Percentiles rank a stretch among this genome's conserved stretches.
phyloP scores from a whole-genome alignment of 805 yeast species.

The Spathaspora gorwiae region DNA sequence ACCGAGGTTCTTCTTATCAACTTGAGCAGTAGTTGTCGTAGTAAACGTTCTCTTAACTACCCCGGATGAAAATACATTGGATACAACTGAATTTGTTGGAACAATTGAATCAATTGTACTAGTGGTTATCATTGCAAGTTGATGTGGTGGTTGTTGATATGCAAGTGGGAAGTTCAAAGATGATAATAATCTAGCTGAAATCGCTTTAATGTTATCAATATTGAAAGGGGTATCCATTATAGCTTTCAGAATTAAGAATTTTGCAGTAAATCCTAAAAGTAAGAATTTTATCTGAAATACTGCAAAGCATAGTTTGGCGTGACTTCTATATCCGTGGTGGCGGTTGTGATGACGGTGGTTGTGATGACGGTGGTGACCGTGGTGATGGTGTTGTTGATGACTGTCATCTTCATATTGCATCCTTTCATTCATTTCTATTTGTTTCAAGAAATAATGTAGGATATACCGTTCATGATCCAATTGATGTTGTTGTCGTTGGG shows the following conservation, averaged over 20 bases:
- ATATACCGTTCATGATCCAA: constrained; percentile 7
- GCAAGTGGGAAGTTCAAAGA: constrained; percentile 1
- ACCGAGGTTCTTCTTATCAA: not conserved
- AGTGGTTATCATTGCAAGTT: not conserved
- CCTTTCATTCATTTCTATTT: constrained; percentile 5
- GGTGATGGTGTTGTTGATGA: not conserved
- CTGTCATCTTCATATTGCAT: not conserved
- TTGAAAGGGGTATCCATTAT: not conserved
- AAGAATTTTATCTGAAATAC: not conserved
- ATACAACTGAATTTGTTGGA: not conserved
- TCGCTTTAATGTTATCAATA: constrained; percentile 3
- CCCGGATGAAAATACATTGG: not conserved
- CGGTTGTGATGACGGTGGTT: not conserved
- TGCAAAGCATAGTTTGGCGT: not conserved
- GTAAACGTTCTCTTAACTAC: constrained; percentile 2
- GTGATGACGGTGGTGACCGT: not conserved
- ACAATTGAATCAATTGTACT: not conserved
- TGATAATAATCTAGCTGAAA: not conserved
- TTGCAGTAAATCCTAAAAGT: constrained; percentile 3
- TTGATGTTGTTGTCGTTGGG: constrained; percentile 7
- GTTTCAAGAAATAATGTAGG: constrained; percentile 2
- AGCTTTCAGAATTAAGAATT: constrained; percentile 1
- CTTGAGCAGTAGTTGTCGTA: not conserved
- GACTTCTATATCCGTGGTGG: not conserved
- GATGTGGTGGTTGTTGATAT: not conserved